A percentile compares a stretch with the other conserved stretches of the same genome.
phyloP scores from a whole-genome alignment of 345 rosid genomes.

The Citrus mangshanensis region DNA sequence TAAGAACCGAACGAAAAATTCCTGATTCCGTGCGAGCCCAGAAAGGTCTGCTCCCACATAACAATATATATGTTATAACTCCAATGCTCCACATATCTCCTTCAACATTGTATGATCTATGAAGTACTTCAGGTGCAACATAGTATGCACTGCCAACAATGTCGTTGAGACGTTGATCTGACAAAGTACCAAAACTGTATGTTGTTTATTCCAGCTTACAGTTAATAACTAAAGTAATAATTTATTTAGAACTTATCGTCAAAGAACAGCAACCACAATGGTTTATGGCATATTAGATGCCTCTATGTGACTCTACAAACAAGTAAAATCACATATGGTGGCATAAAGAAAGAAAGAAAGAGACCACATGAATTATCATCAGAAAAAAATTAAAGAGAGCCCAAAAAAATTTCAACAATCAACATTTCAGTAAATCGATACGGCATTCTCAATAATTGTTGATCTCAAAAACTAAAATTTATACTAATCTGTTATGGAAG shows the following conservation, averaged over 20 bases:
- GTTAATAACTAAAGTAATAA: neutral
- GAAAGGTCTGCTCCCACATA: slow-evolving; percentile 98
- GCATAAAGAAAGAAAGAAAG: neutral
- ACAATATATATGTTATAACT: slow-evolving; percentile 82
- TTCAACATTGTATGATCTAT: slow-evolving; percentile 88
- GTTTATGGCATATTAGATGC: neutral
- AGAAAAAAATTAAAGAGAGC: neutral
- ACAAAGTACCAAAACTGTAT: slow-evolving; percentile 18
- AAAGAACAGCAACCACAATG: neutral
- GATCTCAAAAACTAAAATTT: neutral
- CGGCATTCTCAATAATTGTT: neutral
- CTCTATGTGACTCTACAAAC: neutral
- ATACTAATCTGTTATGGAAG: neutral
- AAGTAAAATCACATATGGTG: neutral
- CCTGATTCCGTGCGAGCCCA: slow-evolving; percentile 97
- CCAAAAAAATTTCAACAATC: neutral
- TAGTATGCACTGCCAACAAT: slow-evolving; percentile 99
- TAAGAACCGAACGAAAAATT: slow-evolving; percentile 89
- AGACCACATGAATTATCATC: neutral
- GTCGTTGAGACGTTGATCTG: slow-evolving; percentile 95
- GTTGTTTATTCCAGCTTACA: slow-evolving; percentile 16
- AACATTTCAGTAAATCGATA: neutral
- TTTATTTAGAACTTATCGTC: neutral
- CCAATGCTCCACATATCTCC: slow-evolving; percentile 99
- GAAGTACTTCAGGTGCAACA: slow-evolving; percentile 98